Evolutionary conservation across 495 filamentous ascomycete genomes (phyloP).

Genomic region (Penicillium arizonense): DNA sequence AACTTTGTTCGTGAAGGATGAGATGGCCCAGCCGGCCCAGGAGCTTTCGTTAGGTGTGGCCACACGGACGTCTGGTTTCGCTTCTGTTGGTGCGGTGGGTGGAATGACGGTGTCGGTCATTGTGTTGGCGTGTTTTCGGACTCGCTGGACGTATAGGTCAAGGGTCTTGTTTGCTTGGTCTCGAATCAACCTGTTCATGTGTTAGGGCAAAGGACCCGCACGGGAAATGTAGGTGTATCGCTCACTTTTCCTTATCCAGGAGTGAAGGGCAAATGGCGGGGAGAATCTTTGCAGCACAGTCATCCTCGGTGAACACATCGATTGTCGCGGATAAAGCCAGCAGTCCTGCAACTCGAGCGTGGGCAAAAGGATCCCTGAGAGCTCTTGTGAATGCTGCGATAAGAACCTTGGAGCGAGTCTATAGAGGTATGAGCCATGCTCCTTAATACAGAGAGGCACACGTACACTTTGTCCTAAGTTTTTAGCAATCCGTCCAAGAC

Average conservation of each 20-base stretch:
- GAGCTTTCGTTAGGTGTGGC: constrained; percentile 70
- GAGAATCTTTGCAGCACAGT: constrained; percentile 79
- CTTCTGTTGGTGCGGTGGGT: constrained; percentile 34
- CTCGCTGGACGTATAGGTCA: constrained; percentile 81
- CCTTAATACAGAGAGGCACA: background rate
- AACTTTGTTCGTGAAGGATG: constrained; percentile 96
- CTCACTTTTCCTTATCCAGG: constrained; percentile 83
- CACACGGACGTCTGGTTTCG: constrained; percentile 59
- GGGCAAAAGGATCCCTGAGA: constrained; percentile 88
- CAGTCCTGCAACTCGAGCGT: constrained; percentile 85
- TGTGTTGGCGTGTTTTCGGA: constrained; percentile 69
- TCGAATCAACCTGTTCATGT: constrained; percentile 60
- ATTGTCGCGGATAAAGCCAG: constrained; percentile 80
- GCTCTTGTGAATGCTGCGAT: constrained; percentile 87
- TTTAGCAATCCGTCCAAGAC: constrained; percentile 90
- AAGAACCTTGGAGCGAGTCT: constrained; percentile 83
- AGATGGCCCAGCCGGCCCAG: constrained; percentile 98
- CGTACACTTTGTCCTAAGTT: constrained; percentile 71
- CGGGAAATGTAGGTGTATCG: background rate
- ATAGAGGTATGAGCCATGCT: constrained; percentile 17
- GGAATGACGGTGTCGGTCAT: constrained; percentile 80
- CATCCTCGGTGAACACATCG: constrained; percentile 85
- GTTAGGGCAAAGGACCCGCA: background rate
- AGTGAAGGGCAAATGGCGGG: constrained; percentile 78
- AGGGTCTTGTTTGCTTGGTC: constrained; percentile 90